Evolutionary conservation across 768 basidiomycete species (phyloP), one percentile per base, ranked within the genome.

Genomic region (Phanerochaete sordida): DNA sequence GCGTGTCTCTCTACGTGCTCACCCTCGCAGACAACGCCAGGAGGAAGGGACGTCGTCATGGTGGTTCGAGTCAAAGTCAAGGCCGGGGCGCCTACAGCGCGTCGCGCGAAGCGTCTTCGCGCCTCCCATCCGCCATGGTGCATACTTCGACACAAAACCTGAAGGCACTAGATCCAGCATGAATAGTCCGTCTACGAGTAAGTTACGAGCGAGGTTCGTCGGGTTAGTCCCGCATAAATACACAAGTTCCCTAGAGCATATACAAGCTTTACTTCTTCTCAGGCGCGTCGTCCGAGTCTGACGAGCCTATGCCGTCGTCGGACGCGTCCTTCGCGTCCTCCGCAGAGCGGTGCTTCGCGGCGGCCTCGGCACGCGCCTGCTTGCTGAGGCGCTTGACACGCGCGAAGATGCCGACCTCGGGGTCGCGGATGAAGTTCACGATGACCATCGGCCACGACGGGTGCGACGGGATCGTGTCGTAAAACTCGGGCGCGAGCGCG

Each of bases 401-500:
- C 13, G 91, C 87, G 72, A 89, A 96, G 64, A 98, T 85, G 2
- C 95, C 95, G 28, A 95, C 91, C 62, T 90, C 86, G 15, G 81
- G 80, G 66, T 97, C 94, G 27, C 93, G 85, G 57, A 99, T 97
- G 71, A 99, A 99, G 74, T 93, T 93, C 58, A 91, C 79, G 2
- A 89, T 93, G 35, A 98, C 90, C 87, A 95, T 94, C 2, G 93
- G 87, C 97, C 97, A 99, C 4, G 87, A 90, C 1, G 88, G 85
- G 68, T 99, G 97, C 0, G 87, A 81, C 0, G 95, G 93, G 26
- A 98, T 79, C 4, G 77, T 82, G 64, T 93, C 91, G 75, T 99
- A 99, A 70, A 90, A 95, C 72, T 98, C 96, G 2, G 88, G 90
- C 7, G 95, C 96, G 28, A 97, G 80, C 1, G 81, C 80, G 30